Conservation (phyloP, 2,329 filamentous ascomycete genomes). For the Diaporthe helianthi region DNA sequence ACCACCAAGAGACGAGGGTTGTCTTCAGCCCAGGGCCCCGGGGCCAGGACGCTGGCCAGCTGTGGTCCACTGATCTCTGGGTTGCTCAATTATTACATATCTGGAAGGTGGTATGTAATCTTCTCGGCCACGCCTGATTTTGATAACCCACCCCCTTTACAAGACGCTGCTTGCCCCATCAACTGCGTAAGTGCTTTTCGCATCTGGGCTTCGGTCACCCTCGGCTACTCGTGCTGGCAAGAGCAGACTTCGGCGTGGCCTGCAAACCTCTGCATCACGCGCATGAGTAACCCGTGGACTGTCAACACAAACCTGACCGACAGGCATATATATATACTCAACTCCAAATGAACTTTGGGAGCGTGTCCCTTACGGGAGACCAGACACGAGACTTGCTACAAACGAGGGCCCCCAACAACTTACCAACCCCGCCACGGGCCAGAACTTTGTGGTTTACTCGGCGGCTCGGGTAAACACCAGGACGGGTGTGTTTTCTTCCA, state of each 20-base stretch:
- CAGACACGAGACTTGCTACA: slow-evolving; percentile 43
- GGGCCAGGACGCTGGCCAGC: slow-evolving; percentile 38
- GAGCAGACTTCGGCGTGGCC: slow-evolving; percentile 46
- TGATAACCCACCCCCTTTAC: slow-evolving; percentile 44
- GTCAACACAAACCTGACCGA: slow-evolving; percentile 43
- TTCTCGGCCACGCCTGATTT: slow-evolving; percentile 46
- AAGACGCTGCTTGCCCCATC: slow-evolving; percentile 45
- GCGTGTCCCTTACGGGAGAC: slow-evolving; percentile 45
- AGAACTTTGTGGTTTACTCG: slow-evolving; percentile 47
- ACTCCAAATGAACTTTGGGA: slow-evolving; percentile 46
- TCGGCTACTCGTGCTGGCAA: slow-evolving; percentile 45
- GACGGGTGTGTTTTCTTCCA: slow-evolving; percentile 47
- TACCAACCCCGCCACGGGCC: slow-evolving; percentile 46
- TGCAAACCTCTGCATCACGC: slow-evolving; percentile 46
- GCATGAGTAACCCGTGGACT: slow-evolving; percentile 46
- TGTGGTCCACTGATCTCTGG: slow-evolving; percentile 47
- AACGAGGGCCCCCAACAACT: slow-evolving; percentile 48
- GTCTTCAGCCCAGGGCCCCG: slow-evolving; percentile 45
- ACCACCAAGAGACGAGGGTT: slow-evolving; percentile 46
- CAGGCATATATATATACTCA: slow-evolving; percentile 46
- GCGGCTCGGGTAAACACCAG: slow-evolving; percentile 46
- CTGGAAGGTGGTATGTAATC: slow-evolving; percentile 44
- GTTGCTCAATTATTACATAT: slow-evolving; percentile 37
- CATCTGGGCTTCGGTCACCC: neutral
- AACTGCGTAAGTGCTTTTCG: slow-evolving; percentile 38